Evolutionary conservation across 2,329 filamentous ascomycete genomes (phyloP).

Genomic region (Pseudodiploospora longispora): DNA sequence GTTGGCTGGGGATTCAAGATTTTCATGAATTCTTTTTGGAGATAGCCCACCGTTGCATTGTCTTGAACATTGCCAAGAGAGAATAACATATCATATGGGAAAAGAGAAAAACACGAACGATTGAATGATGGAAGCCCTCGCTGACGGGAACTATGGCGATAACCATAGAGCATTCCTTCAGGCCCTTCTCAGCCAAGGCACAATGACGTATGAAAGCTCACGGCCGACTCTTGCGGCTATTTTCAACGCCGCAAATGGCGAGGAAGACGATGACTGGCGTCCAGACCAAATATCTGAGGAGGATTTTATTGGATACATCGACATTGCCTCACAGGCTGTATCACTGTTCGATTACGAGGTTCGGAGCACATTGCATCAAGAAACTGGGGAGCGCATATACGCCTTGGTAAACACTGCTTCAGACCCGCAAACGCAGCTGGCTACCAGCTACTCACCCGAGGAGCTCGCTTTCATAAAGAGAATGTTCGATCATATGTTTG

Average conservation of each 20-base stretch:
- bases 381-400: constrained; percentile 58
- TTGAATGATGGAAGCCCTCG: constrained; percentile 18
- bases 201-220: constrained; percentile 67
- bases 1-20: no score
- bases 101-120: no score
- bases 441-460: constrained; percentile 70
- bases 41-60: neutral
- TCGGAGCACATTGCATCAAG: constrained; percentile 63
- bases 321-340: constrained; percentile 61
- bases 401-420: constrained; percentile 83
- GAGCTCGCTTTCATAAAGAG: constrained; percentile 88
- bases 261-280: constrained; percentile 30
- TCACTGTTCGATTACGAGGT: constrained; percentile 84
- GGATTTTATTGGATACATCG: constrained; percentile 61
- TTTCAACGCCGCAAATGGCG: constrained; percentile 44
- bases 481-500: constrained; percentile 85
- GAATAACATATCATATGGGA: no score
- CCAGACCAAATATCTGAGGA: constrained; percentile 59
- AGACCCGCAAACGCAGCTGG: constrained; percentile 78
- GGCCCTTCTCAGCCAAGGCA: constrained; percentile 70
- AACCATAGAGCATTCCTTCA: constrained; percentile 85
- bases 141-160: constrained; percentile 40
- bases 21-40: no score
- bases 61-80: neutral
- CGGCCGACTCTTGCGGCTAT: constrained; percentile 71